A percentile compares a stretch with the other conserved stretches of the same genome.
phyloP scores from a whole-genome alignment of 371 early-diverging fungal species.

The Apophysomyces ossiformis region DNA sequence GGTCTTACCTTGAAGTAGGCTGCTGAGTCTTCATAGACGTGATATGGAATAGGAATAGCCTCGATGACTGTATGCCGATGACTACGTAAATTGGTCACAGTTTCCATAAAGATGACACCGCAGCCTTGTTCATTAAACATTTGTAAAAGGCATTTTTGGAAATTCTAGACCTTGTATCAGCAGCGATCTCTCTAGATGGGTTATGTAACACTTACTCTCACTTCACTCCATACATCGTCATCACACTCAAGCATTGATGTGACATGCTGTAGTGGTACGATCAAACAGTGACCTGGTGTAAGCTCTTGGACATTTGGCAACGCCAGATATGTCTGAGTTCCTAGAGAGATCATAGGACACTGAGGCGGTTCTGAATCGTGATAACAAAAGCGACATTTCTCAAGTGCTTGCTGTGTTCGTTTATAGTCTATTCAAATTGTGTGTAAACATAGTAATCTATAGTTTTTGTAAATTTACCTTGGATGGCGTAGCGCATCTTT shows the following conservation, averaged over 20 bases:
- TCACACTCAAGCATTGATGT: constrained; percentile 84
- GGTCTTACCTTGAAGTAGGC: constrained; percentile 76
- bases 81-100: constrained; percentile 72
- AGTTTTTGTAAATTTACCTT: constrained; percentile 40
- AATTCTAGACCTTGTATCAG: constrained; percentile 62
- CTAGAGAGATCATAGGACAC: constrained; percentile 79
- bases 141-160: constrained; percentile 90
- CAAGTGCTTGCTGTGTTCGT: constrained; percentile 67
- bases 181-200: no score
- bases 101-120: constrained; percentile 88
- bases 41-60: constrained; percentile 88
- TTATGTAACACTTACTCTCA: constrained; percentile 58
- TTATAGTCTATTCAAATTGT: constrained; percentile 60
- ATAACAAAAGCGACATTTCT: constrained; percentile 80
- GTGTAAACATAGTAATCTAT: constrained; percentile 3
- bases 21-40: constrained; percentile 75
- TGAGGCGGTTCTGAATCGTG: constrained; percentile 66
- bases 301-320: constrained; percentile 78
- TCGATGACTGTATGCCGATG: constrained; percentile 90
- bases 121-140: constrained; percentile 78
- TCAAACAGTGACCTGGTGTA: constrained; percentile 85
- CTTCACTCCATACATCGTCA: constrained; percentile 93
- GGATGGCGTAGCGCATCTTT: constrained; percentile 66
- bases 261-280: constrained; percentile 89
- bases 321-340: constrained; percentile 78